Conservation (phyloP, 768 basidiomycete genomes). For the Lyophyllum shimeji region DNA sequence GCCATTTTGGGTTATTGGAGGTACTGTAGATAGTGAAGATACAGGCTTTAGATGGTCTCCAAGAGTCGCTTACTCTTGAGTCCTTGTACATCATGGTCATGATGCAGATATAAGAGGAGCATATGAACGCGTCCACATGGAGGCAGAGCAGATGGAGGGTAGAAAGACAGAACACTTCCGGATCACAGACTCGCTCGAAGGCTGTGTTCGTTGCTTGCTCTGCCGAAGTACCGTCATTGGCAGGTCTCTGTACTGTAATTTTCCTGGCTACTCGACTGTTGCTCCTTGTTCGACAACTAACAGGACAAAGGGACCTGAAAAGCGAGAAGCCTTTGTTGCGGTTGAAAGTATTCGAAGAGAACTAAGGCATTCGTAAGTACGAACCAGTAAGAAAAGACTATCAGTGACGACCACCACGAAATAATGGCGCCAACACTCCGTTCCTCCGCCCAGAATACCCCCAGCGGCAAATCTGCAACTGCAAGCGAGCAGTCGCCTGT, state of each 20-base stretch:
- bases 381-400: background rate
- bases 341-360: too few relatives aligned
- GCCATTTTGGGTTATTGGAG: background rate
- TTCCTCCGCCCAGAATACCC: constrained; percentile 19
- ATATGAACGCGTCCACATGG: background rate
- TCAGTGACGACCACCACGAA: background rate
- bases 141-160: background rate
- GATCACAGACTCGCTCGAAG: background rate
- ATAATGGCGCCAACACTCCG: constrained; percentile 22
- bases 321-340: background rate
- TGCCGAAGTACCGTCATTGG: background rate
- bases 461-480: constrained; percentile 7
- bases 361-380: background rate
- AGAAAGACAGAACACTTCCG: background rate
- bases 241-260: background rate
- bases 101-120: background rate
- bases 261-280: background rate
- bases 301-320: background rate
- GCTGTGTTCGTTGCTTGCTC: background rate
- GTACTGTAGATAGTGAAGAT: background rate
- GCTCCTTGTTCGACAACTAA: background rate
- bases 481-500: constrained; percentile 17
- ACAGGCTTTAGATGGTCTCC: background rate
- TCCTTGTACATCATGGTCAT: background rate
- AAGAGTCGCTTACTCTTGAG: background rate